These are phyloP conservation scores for Vigna angularis DNA, from an alignment of 306 rosid species.

Conservation along the genomic window DNA sequence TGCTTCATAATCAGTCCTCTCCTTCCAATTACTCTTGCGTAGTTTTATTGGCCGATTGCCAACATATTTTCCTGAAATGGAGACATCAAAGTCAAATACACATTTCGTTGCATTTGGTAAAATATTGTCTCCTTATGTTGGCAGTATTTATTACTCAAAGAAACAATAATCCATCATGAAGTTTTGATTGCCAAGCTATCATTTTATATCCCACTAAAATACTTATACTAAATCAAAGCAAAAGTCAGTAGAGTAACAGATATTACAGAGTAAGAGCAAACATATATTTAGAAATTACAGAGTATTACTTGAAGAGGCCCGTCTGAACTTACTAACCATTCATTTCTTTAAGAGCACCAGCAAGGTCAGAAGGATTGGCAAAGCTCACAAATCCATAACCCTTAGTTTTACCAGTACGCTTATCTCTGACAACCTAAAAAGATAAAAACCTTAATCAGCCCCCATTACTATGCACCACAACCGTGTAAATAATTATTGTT, in stretches of 20 bases:
- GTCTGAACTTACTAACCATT: constrained; percentile 61
- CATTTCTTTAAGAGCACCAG: constrained; percentile 96
- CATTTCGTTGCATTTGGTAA: constrained; percentile 4
- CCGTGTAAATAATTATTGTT: constrained; percentile 13
- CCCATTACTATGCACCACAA: constrained; percentile 20
- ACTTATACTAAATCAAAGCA: constrained; percentile 8
- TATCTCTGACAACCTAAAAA: constrained; percentile 91
- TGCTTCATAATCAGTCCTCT: constrained; percentile 84
- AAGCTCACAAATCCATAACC: constrained; percentile 99
- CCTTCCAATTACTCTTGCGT: constrained; percentile 96
- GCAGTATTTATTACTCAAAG: not conserved
- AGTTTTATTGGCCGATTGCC: constrained; percentile 96
- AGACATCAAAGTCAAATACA: constrained; percentile 13
- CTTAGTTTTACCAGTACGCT: constrained; percentile 96
- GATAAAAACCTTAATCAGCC: constrained; percentile 24
- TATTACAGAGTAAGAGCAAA: not conserved
- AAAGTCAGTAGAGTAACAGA: not conserved
- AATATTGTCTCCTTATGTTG: constrained; percentile 15
- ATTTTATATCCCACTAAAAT: constrained; percentile 10
- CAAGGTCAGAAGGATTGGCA: constrained; percentile 81
- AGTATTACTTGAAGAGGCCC: not conserved
- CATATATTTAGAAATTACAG: not conserved
- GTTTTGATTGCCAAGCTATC: not conserved
- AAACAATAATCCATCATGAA: constrained; percentile 31
- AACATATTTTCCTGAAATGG: constrained; percentile 82